Evolutionary conservation across 352 stramenopile genomes (phyloP), one percentile per base, ranked within the genome.

Genomic region (Phytophthora citrophthora): DNA sequence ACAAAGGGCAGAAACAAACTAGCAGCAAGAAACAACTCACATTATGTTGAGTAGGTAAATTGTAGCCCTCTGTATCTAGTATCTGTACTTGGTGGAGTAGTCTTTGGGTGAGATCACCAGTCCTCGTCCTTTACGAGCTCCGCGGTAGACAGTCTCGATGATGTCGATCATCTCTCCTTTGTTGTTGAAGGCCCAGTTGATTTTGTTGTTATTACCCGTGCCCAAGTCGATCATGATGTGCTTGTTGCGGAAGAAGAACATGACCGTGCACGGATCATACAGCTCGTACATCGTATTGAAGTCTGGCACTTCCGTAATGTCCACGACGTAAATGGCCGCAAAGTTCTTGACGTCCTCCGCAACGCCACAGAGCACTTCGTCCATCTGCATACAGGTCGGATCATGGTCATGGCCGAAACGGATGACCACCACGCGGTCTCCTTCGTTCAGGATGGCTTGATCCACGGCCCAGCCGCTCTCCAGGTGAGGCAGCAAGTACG

Each of bases 281-380:
- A 99, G 88, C 83, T 99, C 97, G 81, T 99, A 99, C 98, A 99
- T 99, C 55, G 93, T 94, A 77, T 99, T 99, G 71, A 99, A 99
- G 70, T 99, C 98, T 7, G 97, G 97, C 47, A 99, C 98, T 48
- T 97, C 86, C 15, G 86, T 94, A 62, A 95, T 95, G 73, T 94
- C 86, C 31, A 94, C 97, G 12, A 99, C 82, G 73, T 99, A 99
- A 53, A 99, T 96, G 12, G 96, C 96, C 5, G 96, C 96, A 78
- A 99, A 99, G 73, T 99, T 99, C 81, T 99, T 99, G 34, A 99
- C 96, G 69, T 99, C 97, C 65, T 99, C 98, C 36, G 97, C 96
- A 41, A 99, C 97, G 50, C 81, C 90, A 53, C 86, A 95, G 5
- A 99, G 74, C 66, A 97, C 81, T 74, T 99, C 96, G 74, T 99